Conservation (phyloP, 176 grass and related monocot species). For the Lolium rigidum region DNA sequence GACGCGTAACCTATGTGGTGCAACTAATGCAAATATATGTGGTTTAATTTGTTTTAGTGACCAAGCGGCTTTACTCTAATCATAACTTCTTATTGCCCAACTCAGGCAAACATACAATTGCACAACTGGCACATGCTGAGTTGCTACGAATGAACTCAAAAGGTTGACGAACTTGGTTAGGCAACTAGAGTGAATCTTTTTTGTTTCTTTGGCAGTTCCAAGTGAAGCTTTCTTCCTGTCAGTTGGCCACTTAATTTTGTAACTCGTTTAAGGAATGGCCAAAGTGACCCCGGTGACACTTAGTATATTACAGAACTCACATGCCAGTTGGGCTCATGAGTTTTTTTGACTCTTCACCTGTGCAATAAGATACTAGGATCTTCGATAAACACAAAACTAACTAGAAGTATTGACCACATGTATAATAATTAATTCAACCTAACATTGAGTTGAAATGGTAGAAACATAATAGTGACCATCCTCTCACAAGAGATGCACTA, state of each 20-base stretch:
- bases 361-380: background rate
- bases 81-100: no score
- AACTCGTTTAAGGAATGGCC: background rate
- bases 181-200: background rate
- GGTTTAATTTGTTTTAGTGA: no score
- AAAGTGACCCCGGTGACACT: background rate
- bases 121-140: no score
- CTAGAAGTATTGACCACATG: background rate
- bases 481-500: background rate
- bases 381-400: background rate
- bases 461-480: background rate
- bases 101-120: no score
- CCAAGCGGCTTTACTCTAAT: background rate
- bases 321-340: background rate
- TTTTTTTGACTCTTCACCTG: no score
- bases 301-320: background rate
- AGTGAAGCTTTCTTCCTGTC: background rate
- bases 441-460: background rate
- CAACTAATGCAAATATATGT: background rate
- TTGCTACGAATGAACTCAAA: conserved; percentile 12
- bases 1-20: background rate
- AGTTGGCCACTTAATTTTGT: background rate
- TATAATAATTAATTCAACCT: conserved; percentile 13
- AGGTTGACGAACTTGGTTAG: background rate
- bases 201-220: background rate